Conservation (phyloP, 2,329 filamentous ascomycete genomes). For the Sclerotinia minor region DNA sequence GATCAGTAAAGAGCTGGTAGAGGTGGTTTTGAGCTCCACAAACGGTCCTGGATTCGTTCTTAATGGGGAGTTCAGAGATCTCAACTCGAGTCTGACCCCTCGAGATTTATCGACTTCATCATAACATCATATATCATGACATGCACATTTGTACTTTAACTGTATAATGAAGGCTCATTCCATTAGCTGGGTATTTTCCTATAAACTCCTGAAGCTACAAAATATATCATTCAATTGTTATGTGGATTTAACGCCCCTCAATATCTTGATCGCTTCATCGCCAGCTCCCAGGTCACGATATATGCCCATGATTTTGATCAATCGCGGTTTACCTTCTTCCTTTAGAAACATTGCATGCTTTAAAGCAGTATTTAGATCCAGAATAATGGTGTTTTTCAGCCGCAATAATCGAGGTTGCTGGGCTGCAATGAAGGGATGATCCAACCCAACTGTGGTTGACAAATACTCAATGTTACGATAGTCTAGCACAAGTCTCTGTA, state of each 20-base stretch:
- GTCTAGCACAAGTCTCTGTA: slow-evolving; percentile 58
- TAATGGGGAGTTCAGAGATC: slow-evolving; percentile 72
- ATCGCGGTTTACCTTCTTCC: slow-evolving; percentile 44
- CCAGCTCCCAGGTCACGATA: slow-evolving; percentile 63
- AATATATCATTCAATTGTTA: slow-evolving; percentile 20
- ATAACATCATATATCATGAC: slow-evolving; percentile 31
- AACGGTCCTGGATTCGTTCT: slow-evolving; percentile 83
- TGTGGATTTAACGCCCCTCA: slow-evolving; percentile 38
- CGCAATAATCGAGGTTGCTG: slow-evolving; percentile 57
- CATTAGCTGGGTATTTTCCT: slow-evolving; percentile 35
- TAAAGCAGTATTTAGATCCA: slow-evolving; percentile 64
- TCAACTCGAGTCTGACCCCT: slow-evolving; percentile 56
- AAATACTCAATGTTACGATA: slow-evolving; percentile 57
- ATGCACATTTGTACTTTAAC: slow-evolving; percentile 43
- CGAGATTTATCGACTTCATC: slow-evolving; percentile 53
- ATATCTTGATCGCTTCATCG: slow-evolving; percentile 57
- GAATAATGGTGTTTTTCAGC: slow-evolving; percentile 60
- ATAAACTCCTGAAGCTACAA: slow-evolving; percentile 50
- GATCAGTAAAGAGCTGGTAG: slow-evolving; percentile 70
- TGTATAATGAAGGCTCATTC: slow-evolving; percentile 42
- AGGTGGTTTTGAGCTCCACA: slow-evolving; percentile 81
- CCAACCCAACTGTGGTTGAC: slow-evolving; percentile 51
- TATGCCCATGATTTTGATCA: slow-evolving; percentile 58
- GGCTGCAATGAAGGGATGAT: slow-evolving; percentile 63
- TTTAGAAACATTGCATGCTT: slow-evolving; percentile 53